phyloP scores from a whole-genome alignment of 768 basidiomycete species.

The Phanerochaete sordida region DNA sequence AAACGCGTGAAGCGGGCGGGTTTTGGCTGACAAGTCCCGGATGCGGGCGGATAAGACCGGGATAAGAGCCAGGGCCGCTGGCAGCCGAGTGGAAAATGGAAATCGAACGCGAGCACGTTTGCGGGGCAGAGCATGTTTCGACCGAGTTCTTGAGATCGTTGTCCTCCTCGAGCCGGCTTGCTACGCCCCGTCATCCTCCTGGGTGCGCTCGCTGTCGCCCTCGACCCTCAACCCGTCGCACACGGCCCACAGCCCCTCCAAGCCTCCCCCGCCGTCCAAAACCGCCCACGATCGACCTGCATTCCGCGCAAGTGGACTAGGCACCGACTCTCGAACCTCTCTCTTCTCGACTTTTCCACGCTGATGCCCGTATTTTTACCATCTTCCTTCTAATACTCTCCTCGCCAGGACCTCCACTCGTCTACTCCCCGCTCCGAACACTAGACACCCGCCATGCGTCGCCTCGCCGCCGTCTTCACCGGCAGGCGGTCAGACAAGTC shows the following conservation, averaged over 20 bases:
- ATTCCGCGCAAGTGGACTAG: neutral
- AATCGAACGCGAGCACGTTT: constrained; percentile 5
- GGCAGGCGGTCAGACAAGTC: constrained; percentile 41
- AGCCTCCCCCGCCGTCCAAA: neutral
- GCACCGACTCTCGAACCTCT: neutral
- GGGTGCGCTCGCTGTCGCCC: neutral
- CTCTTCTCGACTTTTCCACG: constrained; percentile 7
- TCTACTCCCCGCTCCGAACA: constrained; percentile 14
- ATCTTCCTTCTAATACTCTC: neutral
- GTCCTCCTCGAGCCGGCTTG: constrained; percentile 9
- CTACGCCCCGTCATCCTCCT: constrained; percentile 7
- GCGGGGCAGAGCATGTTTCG: constrained; percentile 2
- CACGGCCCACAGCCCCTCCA: neutral
- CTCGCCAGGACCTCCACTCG: neutral
- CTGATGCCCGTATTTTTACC: constrained; percentile 4
- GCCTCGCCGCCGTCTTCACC: constrained; percentile 56
- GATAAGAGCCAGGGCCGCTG: constrained; percentile 2
- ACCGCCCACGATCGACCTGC: neutral
- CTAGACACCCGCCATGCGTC: constrained; percentile 45
- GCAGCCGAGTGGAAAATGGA: neutral
- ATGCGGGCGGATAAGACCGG: neutral
- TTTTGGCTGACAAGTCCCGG: neutral
- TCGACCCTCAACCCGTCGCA: neutral
- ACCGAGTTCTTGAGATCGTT: constrained; percentile 6
- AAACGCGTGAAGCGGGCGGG: neutral